Percentiles rank a stretch among this genome's conserved stretches.
These are phyloP conservation scores for Theobroma grandiflorum DNA, from an alignment of 441 rosid genomes.

Conservation along the genomic window DNA sequence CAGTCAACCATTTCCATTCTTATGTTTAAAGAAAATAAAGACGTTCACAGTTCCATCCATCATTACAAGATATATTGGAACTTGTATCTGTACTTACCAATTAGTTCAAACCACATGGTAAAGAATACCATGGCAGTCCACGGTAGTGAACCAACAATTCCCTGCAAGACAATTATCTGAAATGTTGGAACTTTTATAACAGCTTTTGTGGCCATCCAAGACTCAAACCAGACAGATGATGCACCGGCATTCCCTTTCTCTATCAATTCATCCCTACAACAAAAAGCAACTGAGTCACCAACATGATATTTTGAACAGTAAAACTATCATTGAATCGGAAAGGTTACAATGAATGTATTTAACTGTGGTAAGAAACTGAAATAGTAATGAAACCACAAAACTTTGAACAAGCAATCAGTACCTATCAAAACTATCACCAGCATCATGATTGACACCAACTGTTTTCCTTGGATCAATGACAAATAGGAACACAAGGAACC, in stretches of 20 bases:
- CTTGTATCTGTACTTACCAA: conserved; percentile 56
- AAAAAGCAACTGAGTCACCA: conserved; percentile 25
- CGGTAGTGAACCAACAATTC: conserved; percentile 85
- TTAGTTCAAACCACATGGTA: conserved; percentile 97
- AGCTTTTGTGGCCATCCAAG: conserved; percentile 74
- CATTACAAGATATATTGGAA: not conserved
- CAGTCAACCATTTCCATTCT: not conserved
- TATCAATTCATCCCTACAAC: conserved; percentile 62
- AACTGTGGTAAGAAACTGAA: not conserved
- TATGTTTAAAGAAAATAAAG: not conserved
- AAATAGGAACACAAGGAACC: conserved; percentile 81
- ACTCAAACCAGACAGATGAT: conserved; percentile 74
- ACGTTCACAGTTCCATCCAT: too few species aligned
- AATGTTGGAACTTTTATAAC: conserved; percentile 84
- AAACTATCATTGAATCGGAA: not conserved
- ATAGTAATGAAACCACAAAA: not conserved
- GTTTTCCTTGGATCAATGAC: conserved; percentile 81
- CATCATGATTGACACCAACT: conserved; percentile 14
- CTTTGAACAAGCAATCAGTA: conserved; percentile 21
- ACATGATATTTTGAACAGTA: not conserved
- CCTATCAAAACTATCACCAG: conserved; percentile 38
- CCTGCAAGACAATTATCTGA: conserved; percentile 90
- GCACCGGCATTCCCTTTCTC: conserved; percentile 44
- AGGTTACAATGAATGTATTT: not conserved
- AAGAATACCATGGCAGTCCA: conserved; percentile 99